Evolutionary conservation across 805 yeast species (phyloP).

Genomic region (Candida odintsovae): DNA sequence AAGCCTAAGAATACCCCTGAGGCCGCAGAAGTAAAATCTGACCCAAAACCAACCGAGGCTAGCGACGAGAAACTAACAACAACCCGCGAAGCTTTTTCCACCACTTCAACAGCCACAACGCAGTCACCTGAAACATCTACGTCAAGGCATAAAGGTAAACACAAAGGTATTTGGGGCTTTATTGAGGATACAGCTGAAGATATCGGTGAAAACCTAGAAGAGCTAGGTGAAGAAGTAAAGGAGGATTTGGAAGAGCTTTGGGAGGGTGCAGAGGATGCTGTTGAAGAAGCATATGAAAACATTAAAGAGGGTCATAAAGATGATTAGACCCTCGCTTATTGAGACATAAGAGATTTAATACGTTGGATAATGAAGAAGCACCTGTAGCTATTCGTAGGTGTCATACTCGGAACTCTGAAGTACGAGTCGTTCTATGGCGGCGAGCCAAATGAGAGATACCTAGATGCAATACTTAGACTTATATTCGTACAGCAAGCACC

Average conservation of each 20-base stretch:
- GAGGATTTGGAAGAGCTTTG: constrained; percentile 21
- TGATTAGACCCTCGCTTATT: background rate
- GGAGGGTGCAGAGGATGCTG: background rate
- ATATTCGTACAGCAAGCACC: too few species aligned
- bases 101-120: background rate
- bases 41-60: background rate
- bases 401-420: too few species aligned
- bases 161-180: constrained; percentile 23
- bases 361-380: too few species aligned
- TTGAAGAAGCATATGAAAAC: background rate
- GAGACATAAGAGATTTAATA: too few species aligned
- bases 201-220: constrained; percentile 9
- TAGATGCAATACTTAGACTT: too few species aligned
- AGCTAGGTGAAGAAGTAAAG: constrained; percentile 26
- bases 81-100: background rate
- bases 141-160: constrained; percentile 3
- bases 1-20: background rate
- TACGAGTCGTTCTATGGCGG: too few species aligned
- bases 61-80: background rate
- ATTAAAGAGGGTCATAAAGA: background rate
- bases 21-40: constrained; percentile 7
- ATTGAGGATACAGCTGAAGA: constrained; percentile 24
- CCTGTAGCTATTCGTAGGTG: too few species aligned
- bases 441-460: too few species aligned
- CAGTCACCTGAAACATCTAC: background rate